Conservation (phyloP, 345 rosid species). For the Bretschneidera sinensis region DNA sequence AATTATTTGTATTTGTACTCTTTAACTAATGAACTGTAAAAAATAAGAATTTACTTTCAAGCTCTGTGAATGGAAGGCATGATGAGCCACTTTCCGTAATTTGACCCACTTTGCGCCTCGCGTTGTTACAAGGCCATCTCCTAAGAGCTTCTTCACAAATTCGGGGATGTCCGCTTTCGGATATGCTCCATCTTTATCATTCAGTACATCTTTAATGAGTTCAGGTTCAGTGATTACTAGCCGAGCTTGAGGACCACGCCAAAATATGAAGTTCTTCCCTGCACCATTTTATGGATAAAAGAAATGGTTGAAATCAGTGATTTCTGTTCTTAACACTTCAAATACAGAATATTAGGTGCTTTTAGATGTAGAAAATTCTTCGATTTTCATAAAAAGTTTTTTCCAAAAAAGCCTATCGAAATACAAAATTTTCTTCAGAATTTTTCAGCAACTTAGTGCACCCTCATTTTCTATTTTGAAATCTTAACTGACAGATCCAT, state of each 20-base stretch:
- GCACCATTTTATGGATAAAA: not conserved
- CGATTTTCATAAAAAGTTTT: no score
- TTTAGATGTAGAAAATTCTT: no score
- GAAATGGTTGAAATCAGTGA: not conserved
- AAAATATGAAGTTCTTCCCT: constrained; percentile 33
- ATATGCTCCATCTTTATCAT: constrained; percentile 24
- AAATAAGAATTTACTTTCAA: constrained; percentile 28
- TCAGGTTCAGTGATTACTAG: constrained; percentile 35
- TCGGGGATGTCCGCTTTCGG: not conserved
- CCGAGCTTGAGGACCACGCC: constrained; percentile 42
- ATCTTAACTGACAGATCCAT: not conserved
- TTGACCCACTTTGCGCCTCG: constrained; percentile 41
- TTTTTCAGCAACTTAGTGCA: no score
- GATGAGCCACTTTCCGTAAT: constrained; percentile 39
- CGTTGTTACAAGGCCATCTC: constrained; percentile 33
- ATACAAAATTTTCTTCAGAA: no score
- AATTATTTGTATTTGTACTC: no score
- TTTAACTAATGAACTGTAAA: no score
- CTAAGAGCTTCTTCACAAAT: constrained; percentile 16
- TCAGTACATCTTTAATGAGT: constrained; percentile 38
- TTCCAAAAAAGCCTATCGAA: no score
- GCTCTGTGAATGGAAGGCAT: constrained; percentile 44
- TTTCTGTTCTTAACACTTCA: no score
- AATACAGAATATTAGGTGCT: no score
- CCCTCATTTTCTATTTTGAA: not conserved